phyloP scores from a whole-genome alignment of 2,329 filamentous ascomycete genomes.

The Pyrenophora teres region DNA sequence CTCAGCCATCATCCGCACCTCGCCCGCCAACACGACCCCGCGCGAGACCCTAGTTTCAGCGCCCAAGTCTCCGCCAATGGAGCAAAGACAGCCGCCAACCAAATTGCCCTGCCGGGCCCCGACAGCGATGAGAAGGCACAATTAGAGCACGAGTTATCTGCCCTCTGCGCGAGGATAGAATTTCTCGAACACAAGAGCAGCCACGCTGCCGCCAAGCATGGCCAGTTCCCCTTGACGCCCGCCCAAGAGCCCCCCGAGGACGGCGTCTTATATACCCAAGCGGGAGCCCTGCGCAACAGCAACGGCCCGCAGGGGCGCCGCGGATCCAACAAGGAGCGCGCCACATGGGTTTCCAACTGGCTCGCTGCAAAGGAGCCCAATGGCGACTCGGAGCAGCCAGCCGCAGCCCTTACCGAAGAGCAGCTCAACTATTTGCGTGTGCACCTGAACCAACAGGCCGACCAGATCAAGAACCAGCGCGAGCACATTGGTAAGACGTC shows the following conservation, averaged over 20 bases:
- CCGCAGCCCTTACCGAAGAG: conserved; percentile 72
- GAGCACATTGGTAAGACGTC: conserved; percentile 65
- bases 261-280: conserved; percentile 58
- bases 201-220: conserved; percentile 60
- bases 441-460: conserved; percentile 90
- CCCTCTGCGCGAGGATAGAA: conserved; percentile 76
- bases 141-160: conserved; percentile 81
- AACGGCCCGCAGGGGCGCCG: conserved; percentile 37
- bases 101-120: conserved; percentile 75
- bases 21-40: conserved; percentile 53
- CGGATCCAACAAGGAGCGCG: conserved; percentile 44
- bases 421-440: conserved; percentile 85
- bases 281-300: conserved; percentile 41
- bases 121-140: conserved; percentile 75
- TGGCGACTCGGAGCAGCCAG: conserved; percentile 51
- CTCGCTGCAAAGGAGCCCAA: conserved; percentile 59
- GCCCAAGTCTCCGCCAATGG: conserved; percentile 48
- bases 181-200: conserved; percentile 82
- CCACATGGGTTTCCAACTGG: conserved; percentile 57
- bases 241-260: conserved; percentile 65
- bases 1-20: conserved; percentile 53
- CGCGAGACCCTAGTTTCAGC: conserved; percentile 51
- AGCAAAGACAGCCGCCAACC: conserved; percentile 49
- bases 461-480: conserved; percentile 85
- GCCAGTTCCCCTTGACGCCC: conserved; percentile 75